Conservation (phyloP, 1,139 yeast genomes). For the Candida sp. region DNA sequence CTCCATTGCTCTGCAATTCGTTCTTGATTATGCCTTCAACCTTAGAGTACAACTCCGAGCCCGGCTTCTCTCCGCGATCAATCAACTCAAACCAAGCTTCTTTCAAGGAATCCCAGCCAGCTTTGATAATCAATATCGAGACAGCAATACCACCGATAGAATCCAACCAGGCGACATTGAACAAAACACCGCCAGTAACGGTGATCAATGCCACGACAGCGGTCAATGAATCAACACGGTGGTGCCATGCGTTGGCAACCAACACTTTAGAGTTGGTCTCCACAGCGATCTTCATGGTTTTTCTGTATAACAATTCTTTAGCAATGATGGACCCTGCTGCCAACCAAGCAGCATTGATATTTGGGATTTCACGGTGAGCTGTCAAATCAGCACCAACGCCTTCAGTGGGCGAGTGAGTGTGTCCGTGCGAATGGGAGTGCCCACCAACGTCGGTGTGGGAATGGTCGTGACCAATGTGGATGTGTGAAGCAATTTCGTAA, state of each 20-base stretch:
- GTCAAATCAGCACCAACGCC: conserved; percentile 8
- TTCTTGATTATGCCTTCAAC: conserved; percentile 23
- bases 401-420: conserved; percentile 31
- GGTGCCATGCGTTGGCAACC: conserved; percentile 99
- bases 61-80: conserved; percentile 53
- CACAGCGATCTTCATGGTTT: conserved; percentile 80
- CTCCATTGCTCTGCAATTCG: conserved; percentile 21
- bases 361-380: conserved; percentile 48
- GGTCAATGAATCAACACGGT: conserved; percentile 93
- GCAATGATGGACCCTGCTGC: conserved; percentile 87
- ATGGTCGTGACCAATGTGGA: conserved; percentile 59
- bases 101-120: conserved; percentile 79
- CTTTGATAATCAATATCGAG: conserved; percentile 78
- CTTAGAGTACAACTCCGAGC: conserved; percentile 32
- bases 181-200: conserved; percentile 82
- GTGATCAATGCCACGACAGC: conserved; percentile 91
- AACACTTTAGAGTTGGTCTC: conserved; percentile 84
- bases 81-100: conserved; percentile 76
- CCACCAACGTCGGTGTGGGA: conserved; percentile 31
- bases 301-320: conserved; percentile 85
- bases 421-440: conserved; percentile 43
- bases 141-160: conserved; percentile 91
- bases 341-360: conserved; percentile 95
- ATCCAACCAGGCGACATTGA: conserved; percentile 83
- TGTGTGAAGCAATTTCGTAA: conserved; percentile 45